Base-by-base conservation (phyloP, 495 filamentous ascomycete genomes). In the Aspergillus incahuasiensis region DNA sequence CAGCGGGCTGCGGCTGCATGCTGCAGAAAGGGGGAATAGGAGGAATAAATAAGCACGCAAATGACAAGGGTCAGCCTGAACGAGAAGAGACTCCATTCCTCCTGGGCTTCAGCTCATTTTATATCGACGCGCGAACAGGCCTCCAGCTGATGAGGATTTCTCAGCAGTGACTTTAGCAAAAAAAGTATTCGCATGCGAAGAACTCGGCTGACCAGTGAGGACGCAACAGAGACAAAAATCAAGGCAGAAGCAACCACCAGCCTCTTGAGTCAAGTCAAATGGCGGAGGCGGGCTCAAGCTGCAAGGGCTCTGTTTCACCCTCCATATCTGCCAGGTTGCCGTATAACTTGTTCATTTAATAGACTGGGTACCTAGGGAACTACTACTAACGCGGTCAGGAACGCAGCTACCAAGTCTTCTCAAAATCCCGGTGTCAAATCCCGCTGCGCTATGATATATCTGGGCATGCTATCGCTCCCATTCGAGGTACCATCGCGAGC, bases 121-220 rank as follows among this genome's bases (percentile, higher is more conserved):
- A 52, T 18, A 42, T 43, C 22, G 13, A 43, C 13, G 39, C n/a
- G 35, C 41, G 49, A 52, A 28, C 38, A 43, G 49, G 24, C 49
- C 48, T 43, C 38, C 49, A 43, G 49, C 49, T 52, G 49, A 52
- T 52, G 20, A 19, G 12, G 3, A 41, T 39, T 51, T 39, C 20
- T 52, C 49, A 52, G 35, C 48, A 52, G 35, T 41, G 25, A 41
- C 8, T 25, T 25, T 8, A 30, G 5, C 5, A 30, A 12, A 11
- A 35, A 11, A 35, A 11, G 32, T 35, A 35, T 35, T 11, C 32
- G 32, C 32, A 35, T 35, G 32, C 32, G 32, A 35, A 35, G 32
- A 35, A 38, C 46, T 50, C 48, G 48, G 48, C 48, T 50, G 48
- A 50, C 48, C 32, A 39, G 48, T 25, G 7, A 50, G 32, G 32